Evolutionary conservation across 164 flowering plant genomes (phyloP), one percentile per base, ranked within the genome.

Genomic region (Berberis vulgaris): DNA sequence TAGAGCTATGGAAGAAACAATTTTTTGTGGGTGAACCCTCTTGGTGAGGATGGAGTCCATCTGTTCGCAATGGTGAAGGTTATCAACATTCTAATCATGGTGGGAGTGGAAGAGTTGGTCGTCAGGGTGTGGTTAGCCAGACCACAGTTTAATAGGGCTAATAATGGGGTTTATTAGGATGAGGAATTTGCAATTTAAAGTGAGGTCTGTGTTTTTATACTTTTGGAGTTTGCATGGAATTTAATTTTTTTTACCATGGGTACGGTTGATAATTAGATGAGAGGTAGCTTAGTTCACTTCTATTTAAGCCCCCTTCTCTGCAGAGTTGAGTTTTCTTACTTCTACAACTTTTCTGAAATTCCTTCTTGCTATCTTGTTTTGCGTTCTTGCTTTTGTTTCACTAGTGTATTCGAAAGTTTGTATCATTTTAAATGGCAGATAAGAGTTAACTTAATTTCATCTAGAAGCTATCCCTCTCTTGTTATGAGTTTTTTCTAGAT

Each of bases 1-100:
- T 0, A 69, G 85, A 44, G 87, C 10, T 84, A 76, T 66, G 86
- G 82, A 39, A 82, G 94, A 71, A 77, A 50, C 59, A 93, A 84
- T 2, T 82, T 71, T 67, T 80, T 85, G 68, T 73, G 53, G 84
- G 86, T 10, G 89, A 83, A 43, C 83, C 69, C 59, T 65, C 81
- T 12, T 82, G 82, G 41, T 73, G 84, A 43, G 87, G 87, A 47
- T 74, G 79, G 57, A 80, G 81, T 53, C 69, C 82, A 12, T 60
- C 69, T 45, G 76, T 78, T 26, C 82, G 82, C 8, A 64, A 73
- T 44, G 83, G 80, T n/a, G 81, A 77, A 11, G 60, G 73, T 60
- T 74, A 81, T 67, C 93, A 80, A 70, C 72, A 80, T 43, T 78
- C 64, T 67, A 69, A 72, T 66, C 85, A 75, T 69, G 82, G 63